These are phyloP conservation scores for Tardiomyces depauwii DNA, from an alignment of 1,139 yeast genomes.

Conservation along the genomic window DNA sequence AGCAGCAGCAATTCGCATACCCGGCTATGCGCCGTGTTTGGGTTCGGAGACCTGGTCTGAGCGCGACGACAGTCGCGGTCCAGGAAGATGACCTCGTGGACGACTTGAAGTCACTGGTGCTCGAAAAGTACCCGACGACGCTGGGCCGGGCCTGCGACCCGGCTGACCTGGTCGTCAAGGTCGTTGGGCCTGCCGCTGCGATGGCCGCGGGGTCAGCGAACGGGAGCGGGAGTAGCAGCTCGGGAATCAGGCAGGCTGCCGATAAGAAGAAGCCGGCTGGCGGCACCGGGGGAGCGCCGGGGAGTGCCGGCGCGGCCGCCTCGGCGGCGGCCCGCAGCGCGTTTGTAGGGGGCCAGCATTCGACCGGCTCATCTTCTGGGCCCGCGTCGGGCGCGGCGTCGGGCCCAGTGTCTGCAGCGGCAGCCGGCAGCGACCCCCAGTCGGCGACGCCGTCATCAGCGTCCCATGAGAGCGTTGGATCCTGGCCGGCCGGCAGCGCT, in stretches of 20 bases:
- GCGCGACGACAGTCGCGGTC: conserved; percentile 58
- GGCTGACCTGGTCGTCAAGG: conserved; percentile 39
- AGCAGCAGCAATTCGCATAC: not conserved
- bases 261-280: too few relatives aligned
- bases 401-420: not conserved
- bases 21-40: conserved; percentile 38
- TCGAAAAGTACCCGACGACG: conserved; percentile 57
- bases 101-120: conserved; percentile 53
- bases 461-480: not conserved
- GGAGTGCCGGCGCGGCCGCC: not conserved
- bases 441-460: not conserved
- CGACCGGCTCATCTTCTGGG: too few relatives aligned
- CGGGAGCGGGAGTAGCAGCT: not conserved
- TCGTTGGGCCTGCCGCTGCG: conserved; percentile 3
- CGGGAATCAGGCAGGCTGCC: too few relatives aligned
- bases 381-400: not conserved
- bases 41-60: conserved; percentile 47
- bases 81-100: conserved; percentile 50
- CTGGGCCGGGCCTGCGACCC: conserved; percentile 56
- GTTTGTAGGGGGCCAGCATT: too few relatives aligned
- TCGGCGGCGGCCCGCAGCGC: not conserved
- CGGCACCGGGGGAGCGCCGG: not conserved
- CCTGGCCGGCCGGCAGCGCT: not conserved
- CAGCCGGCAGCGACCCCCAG: not conserved
- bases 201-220: too few relatives aligned